These are phyloP conservation scores for Ehretia macrophylla DNA, from an alignment of 257 asterid genomes.

Conservation along the genomic window DNA sequence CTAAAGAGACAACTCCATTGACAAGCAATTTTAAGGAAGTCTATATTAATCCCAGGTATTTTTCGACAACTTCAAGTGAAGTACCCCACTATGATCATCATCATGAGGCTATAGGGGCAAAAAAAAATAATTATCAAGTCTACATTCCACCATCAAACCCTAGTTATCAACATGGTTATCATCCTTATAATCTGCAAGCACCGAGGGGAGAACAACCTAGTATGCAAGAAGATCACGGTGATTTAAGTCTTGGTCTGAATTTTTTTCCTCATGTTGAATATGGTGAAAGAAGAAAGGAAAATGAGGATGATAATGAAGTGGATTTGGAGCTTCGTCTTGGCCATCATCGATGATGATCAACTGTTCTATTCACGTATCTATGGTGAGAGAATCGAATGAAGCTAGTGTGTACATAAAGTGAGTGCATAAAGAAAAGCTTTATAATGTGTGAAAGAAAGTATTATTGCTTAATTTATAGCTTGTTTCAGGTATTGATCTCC, in stretches of 20 bases:
- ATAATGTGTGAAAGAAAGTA: too few relatives aligned
- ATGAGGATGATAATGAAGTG: conserved; percentile 40
- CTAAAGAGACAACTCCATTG: conserved; percentile 1
- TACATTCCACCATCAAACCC: conserved; percentile 56
- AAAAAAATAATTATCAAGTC: conserved; percentile 36
- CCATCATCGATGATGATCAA: conserved; percentile 19
- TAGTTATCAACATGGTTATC: conserved; percentile 19
- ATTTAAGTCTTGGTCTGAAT: conserved; percentile 31
- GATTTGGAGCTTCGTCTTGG: conserved; percentile 98
- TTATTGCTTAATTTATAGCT: too few relatives aligned
- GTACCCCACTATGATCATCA: conserved; percentile 3
- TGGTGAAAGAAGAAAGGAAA: conserved; percentile 12
- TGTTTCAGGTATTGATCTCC: too few relatives aligned
- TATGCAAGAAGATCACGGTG: conserved; percentile 4
- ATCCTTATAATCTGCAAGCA: too few relatives aligned
- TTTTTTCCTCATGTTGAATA: conserved; percentile 28
- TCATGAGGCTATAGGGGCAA: conserved; percentile 19
- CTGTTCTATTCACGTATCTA: too few relatives aligned
- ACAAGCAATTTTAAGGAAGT: conserved; percentile 21
- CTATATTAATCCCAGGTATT: conserved; percentile 18
- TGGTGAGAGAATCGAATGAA: too few relatives aligned
- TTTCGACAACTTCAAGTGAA: conserved; percentile 17
- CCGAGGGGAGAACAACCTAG: conserved; percentile 10
- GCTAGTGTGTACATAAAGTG: too few relatives aligned
- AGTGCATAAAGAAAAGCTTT: too few relatives aligned